These are phyloP conservation scores for Drechslerella coelobrocha DNA, from an alignment of 2,329 filamentous ascomycete genomes.

Conservation along the genomic window DNA sequence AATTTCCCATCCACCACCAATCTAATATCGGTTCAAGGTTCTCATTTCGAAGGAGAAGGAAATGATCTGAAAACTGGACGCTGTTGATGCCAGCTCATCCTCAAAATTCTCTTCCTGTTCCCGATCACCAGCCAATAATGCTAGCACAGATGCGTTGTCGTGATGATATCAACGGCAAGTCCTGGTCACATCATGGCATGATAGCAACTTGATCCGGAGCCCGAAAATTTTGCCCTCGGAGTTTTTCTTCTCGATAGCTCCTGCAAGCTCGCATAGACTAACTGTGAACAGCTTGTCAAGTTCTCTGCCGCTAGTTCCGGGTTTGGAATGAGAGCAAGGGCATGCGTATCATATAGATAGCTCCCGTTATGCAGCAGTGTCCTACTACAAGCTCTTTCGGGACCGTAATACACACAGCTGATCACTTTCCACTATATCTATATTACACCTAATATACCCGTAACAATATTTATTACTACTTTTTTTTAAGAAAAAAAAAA, in stretches of 20 bases:
- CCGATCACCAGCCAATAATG: background rate
- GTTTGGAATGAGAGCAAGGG: background rate
- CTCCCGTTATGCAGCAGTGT: constrained; percentile 2
- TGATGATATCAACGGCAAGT: constrained; percentile 31
- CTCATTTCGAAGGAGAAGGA: background rate
- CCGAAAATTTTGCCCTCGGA: background rate
- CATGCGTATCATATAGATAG: background rate
- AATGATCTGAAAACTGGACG: background rate
- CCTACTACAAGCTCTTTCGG: background rate
- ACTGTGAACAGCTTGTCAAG: background rate
- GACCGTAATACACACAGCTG: background rate
- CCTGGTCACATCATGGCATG: constrained; percentile 44
- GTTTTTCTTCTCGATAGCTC: background rate
- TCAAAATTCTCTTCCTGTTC: background rate
- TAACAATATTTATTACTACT: too few species aligned
- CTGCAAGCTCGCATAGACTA: background rate
- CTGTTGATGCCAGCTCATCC: background rate
- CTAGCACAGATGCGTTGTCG: constrained; percentile 39
- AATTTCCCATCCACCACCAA: background rate
- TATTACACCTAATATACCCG: background rate
- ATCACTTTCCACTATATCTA: background rate
- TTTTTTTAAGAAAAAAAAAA: too few species aligned
- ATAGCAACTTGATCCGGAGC: background rate
- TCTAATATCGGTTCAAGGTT: background rate
- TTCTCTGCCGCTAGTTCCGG: background rate